A percentile compares a stretch with the other conserved stretches of the same genome.
Evolutionary conservation across 2,329 filamentous ascomycete species (phyloP).

Genomic region (Fusarium sulawesiense): DNA sequence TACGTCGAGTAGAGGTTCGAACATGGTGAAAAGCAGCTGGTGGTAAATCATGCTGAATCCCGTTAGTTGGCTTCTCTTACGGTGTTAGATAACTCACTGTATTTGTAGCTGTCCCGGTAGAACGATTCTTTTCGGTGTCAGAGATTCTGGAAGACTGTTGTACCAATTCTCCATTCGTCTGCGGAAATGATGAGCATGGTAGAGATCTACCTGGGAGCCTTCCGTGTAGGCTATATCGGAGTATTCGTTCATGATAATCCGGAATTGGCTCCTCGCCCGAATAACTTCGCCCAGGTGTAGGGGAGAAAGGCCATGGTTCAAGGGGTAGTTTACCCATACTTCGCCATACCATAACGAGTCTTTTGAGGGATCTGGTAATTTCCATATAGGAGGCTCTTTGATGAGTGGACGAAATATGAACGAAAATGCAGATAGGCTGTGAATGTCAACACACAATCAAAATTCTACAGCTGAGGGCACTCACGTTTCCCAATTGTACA

Average conservation of each 20-base stretch:
- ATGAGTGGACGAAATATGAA: constrained; percentile 47
- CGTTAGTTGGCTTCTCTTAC: neutral
- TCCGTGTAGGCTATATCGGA: constrained; percentile 32
- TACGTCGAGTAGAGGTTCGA: constrained; percentile 39
- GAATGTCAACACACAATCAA: neutral
- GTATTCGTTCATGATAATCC: constrained; percentile 51
- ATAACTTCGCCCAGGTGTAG: constrained; percentile 47
- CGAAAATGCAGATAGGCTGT: constrained; percentile 42
- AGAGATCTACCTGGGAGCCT: constrained; percentile 22
- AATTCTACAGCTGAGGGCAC: neutral
- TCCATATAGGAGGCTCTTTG: constrained; percentile 45
- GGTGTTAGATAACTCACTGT: constrained; percentile 46
- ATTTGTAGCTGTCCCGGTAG: constrained; percentile 52
- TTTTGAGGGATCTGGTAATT: constrained; percentile 46
- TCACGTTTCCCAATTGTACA: constrained; percentile 52
- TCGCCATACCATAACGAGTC: constrained; percentile 51
- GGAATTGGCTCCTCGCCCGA: constrained; percentile 44
- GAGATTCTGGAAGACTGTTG: constrained; percentile 36
- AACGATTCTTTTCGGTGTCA: constrained; percentile 47
- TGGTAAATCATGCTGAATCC: constrained; percentile 41
- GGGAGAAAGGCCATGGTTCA: constrained; percentile 34
- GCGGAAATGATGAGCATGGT: constrained; percentile 37
- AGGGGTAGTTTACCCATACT: constrained; percentile 52
- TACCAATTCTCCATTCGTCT: constrained; percentile 47
- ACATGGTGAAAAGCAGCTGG: constrained; percentile 44